A percentile compares a stretch with the other conserved stretches of the same genome.
phyloP scores from a whole-genome alignment of 495 filamentous ascomycete species.

The Pyrenopolyporus hunteri region DNA sequence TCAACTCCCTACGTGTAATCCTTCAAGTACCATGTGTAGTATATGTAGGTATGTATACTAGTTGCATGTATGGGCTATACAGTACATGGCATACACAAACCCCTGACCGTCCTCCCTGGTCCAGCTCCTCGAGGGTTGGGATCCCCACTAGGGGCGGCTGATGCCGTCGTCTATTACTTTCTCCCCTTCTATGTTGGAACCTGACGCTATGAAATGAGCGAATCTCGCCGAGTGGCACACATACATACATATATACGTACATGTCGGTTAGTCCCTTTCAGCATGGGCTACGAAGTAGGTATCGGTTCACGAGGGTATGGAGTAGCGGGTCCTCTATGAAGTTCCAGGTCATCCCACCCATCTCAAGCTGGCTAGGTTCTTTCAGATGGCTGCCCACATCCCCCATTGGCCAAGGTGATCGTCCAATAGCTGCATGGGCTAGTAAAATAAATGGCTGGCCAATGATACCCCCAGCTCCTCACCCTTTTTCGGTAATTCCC shows the following conservation, averaged over 20 bases:
- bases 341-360: slow-evolving; percentile 38
- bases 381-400: slow-evolving; percentile 31
- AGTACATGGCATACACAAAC: too few relatives aligned
- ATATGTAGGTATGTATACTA: too few relatives aligned
- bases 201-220: slow-evolving; percentile 36
- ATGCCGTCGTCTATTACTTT: slow-evolving; percentile 30
- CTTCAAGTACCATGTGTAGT: slow-evolving; percentile 18
- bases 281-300: slow-evolving; percentile 19
- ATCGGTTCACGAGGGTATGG: slow-evolving; percentile 35
- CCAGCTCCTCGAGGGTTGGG: slow-evolving; percentile 24
- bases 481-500: slow-evolving; percentile 38
- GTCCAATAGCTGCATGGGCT: slow-evolving; percentile 39
- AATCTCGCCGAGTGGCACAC: slow-evolving; percentile 40
- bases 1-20: neutral
- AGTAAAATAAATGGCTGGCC: slow-evolving; percentile 22
- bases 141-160: slow-evolving; percentile 37
- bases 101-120: slow-evolving; percentile 15
- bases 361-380: slow-evolving; percentile 15
- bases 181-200: slow-evolving; percentile 35
- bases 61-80: neutral
- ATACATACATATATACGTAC: neutral
- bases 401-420: slow-evolving; percentile 34
- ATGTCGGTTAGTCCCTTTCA: slow-evolving; percentile 23
- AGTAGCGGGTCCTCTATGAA: slow-evolving; percentile 15
- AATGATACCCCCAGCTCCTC: slow-evolving; percentile 35